phyloP scores from a whole-genome alignment of 768 basidiomycete species.

The Crucibulum laeve region DNA sequence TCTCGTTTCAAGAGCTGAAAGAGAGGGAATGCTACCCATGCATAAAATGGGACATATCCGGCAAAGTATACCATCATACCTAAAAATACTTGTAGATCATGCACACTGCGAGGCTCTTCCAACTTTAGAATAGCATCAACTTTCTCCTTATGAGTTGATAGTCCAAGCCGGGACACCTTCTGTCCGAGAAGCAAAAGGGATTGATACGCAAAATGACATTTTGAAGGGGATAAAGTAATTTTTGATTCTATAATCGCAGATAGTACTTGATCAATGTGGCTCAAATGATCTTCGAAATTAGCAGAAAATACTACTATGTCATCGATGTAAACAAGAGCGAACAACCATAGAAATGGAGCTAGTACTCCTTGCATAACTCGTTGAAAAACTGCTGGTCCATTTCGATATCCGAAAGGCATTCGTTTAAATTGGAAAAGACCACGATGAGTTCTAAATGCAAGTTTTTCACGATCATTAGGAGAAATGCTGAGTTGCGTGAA shows the following conservation, averaged over 20 bases:
- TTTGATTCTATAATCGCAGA: constrained; percentile 17
- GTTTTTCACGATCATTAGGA: constrained; percentile 6
- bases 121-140: constrained; percentile 26
- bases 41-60: constrained; percentile 28
- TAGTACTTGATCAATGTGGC: constrained; percentile 23
- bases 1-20: constrained; percentile 27
- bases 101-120: constrained; percentile 15
- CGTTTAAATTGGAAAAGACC: constrained; percentile 35
- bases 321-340: constrained; percentile 36
- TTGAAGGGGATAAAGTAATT: constrained; percentile 27
- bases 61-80: constrained; percentile 36
- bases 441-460: constrained; percentile 27
- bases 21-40: constrained; percentile 25
- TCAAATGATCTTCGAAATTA: constrained; percentile 22
- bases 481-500: constrained; percentile 31
- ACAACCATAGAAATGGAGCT: constrained; percentile 31
- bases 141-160: constrained; percentile 32
- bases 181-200: constrained; percentile 32
- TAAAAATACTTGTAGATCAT: constrained; percentile 25
- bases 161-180: constrained; percentile 30
- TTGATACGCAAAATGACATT: constrained; percentile 28
- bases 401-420: constrained; percentile 35
- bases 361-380: constrained; percentile 33
- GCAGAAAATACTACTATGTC: constrained; percentile 32
- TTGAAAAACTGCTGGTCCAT: constrained; percentile 36